Percentiles rank a stretch among this genome's conserved stretches.
These are phyloP conservation scores for Penicillium sclerotigenum DNA, from an alignment of 2,329 filamentous ascomycete genomes.

Conservation along the genomic window DNA sequence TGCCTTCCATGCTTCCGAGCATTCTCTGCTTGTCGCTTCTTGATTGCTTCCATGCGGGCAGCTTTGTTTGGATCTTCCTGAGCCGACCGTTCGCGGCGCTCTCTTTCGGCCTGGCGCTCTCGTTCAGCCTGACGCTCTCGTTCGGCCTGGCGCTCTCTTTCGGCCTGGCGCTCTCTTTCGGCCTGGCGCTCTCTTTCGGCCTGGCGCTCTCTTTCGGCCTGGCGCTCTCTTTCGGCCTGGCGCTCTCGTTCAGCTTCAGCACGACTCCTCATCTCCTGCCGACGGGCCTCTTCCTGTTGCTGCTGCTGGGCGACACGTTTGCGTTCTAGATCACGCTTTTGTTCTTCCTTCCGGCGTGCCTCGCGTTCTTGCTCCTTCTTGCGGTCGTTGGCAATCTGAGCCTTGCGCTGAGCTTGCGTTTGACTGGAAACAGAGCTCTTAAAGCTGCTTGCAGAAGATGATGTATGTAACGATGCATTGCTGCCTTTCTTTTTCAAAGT, in stretches of 20 bases:
- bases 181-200: slow-evolving; percentile 25
- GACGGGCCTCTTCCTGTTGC: slow-evolving; percentile 59
- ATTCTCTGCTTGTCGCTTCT: slow-evolving; percentile 50
- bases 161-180: slow-evolving; percentile 45
- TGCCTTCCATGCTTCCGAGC: slow-evolving; percentile 47
- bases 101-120: slow-evolving; percentile 38
- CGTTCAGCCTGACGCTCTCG: background rate
- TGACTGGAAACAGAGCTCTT: slow-evolving; percentile 61
- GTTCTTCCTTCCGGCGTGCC: slow-evolving; percentile 76
- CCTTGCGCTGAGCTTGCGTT: slow-evolving; percentile 65
- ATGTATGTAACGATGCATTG: slow-evolving; percentile 60
- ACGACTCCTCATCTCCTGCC: slow-evolving; percentile 59
- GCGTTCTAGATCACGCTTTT: slow-evolving; percentile 76
- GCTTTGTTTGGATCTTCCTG: slow-evolving; percentile 63
- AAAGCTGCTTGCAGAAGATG: slow-evolving; percentile 55
- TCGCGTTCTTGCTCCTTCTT: slow-evolving; percentile 72
- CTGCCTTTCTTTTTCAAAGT: slow-evolving; percentile 63
- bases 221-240: slow-evolving; percentile 40
- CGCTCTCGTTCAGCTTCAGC: slow-evolving; percentile 52
- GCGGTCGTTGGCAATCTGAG: slow-evolving; percentile 70
- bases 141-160: slow-evolving; percentile 26
- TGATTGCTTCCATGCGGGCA: slow-evolving; percentile 59
- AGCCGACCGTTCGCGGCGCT: slow-evolving; percentile 46
- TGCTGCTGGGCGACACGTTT: slow-evolving; percentile 60
- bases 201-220: background rate